Evolutionary conservation across 2,329 filamentous ascomycete species (phyloP).

Genomic region (Colletotrichum graminicola): DNA sequence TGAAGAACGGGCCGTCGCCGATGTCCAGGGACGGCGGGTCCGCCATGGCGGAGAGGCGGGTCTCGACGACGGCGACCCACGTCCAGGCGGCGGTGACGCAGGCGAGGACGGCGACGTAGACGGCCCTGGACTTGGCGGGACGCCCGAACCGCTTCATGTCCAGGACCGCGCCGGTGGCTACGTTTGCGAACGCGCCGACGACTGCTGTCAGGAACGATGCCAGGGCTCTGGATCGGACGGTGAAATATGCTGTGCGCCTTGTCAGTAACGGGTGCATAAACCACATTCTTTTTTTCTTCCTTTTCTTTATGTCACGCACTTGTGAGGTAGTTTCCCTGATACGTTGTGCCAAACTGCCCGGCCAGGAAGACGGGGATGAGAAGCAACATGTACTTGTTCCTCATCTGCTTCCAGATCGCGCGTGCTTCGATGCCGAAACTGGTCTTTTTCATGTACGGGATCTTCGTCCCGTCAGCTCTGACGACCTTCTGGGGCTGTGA

Average conservation of each 20-base stretch:
- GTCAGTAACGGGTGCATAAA: neutral
- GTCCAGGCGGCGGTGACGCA: constrained; percentile 28
- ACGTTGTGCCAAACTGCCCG: constrained; percentile 36
- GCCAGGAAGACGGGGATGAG: constrained; percentile 34
- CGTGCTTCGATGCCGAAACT: constrained; percentile 28
- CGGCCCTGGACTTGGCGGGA: constrained; percentile 29
- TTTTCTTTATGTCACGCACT: neutral
- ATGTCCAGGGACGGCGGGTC: constrained; percentile 31
- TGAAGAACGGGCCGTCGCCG: constrained; percentile 30
- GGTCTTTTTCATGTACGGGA: constrained; percentile 29
- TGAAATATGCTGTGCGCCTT: constrained; percentile 24
- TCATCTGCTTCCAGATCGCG: constrained; percentile 36
- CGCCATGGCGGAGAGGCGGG: constrained; percentile 20
- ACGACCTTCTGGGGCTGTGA: no score
- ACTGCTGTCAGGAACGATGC: constrained; percentile 33
- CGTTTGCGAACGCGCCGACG: constrained; percentile 30
- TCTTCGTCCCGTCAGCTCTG: no score
- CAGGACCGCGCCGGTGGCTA: constrained; percentile 25
- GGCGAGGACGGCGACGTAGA: constrained; percentile 27
- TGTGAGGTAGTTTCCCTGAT: constrained; percentile 35
- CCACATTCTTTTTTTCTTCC: accelerated
- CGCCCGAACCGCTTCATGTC: constrained; percentile 25
- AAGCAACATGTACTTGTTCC: constrained; percentile 36
- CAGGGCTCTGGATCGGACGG: constrained; percentile 32
- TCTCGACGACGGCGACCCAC: constrained; percentile 37